These are phyloP conservation scores for Leptomonas seymouri DNA, from an alignment of 208 protist species.

Conservation along the genomic window DNA sequence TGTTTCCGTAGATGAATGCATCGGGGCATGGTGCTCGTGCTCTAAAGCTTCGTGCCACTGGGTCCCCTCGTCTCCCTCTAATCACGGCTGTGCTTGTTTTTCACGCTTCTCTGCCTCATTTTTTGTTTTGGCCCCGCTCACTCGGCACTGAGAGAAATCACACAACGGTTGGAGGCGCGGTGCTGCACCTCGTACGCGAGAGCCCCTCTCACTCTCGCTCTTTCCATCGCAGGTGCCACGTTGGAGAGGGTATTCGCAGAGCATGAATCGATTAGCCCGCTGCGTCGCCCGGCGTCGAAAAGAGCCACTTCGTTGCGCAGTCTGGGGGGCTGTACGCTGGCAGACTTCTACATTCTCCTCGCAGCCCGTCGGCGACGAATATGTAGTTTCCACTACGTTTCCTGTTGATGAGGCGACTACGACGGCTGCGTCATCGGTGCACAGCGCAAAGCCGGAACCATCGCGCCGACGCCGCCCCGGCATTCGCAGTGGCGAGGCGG, in stretches of 20 bases:
- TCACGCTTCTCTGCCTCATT: no score
- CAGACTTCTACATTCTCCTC: slow-evolving; percentile 1
- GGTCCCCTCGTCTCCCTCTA: no score
- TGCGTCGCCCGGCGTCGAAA: neutral
- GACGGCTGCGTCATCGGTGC: neutral
- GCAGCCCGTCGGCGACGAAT: neutral
- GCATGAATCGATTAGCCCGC: neutral
- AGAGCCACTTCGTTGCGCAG: neutral
- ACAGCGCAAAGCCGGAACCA: neutral
- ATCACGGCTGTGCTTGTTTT: no score
- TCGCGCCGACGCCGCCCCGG: neutral
- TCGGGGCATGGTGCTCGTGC: no score
- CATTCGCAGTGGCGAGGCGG: slow-evolving; percentile 4
- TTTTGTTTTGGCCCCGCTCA: no score
- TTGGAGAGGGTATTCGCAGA: neutral
- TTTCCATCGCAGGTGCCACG: neutral
- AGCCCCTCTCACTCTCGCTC: neutral
- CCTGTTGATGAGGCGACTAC: neutral
- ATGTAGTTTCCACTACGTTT: slow-evolving; percentile 8
- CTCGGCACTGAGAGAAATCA: no score
- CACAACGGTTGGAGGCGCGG: no score
- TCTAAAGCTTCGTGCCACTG: no score
- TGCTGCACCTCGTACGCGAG: no score
- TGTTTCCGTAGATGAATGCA: no score
- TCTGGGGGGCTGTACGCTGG: neutral